These are phyloP conservation scores for Salix dunnii DNA, from an alignment of 345 rosid genomes.

Conservation along the genomic window DNA sequence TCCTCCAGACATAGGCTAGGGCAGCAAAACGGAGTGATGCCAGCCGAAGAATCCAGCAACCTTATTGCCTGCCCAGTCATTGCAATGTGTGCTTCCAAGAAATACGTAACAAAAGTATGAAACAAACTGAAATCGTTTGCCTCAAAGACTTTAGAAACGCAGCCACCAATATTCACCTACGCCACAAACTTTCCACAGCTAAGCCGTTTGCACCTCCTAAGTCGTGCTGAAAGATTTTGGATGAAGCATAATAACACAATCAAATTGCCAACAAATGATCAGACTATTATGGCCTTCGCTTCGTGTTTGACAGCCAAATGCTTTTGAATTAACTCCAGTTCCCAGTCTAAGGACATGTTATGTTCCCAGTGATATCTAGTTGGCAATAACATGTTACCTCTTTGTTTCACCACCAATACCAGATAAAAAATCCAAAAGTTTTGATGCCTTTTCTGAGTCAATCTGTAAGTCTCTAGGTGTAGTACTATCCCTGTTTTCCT, in stretches of 20 bases:
- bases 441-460: conserved; percentile 37
- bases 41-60: not conserved
- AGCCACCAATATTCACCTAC: not conserved
- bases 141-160: not conserved
- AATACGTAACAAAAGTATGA: not conserved
- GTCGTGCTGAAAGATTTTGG: not conserved
- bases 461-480: conserved; percentile 25
- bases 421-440: conserved; percentile 56
- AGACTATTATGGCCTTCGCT: not conserved
- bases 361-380: not conserved
- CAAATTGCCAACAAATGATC: not conserved
- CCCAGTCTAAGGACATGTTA: not conserved
- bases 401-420: conserved; percentile 30
- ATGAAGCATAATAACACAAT: not conserved
- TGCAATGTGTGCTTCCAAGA: not conserved
- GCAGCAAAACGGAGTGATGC: not conserved
- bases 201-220: not conserved
- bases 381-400: not conserved
- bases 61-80: not conserved
- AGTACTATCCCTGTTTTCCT: conserved; percentile 14
- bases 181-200: not conserved
- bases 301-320: not conserved
- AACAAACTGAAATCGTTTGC: not conserved
- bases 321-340: not conserved
- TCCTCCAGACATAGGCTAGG: not conserved